phyloP scores from a whole-genome alignment of 1,284 basidiomycete species.

The Heliocybe sulcata region DNA sequence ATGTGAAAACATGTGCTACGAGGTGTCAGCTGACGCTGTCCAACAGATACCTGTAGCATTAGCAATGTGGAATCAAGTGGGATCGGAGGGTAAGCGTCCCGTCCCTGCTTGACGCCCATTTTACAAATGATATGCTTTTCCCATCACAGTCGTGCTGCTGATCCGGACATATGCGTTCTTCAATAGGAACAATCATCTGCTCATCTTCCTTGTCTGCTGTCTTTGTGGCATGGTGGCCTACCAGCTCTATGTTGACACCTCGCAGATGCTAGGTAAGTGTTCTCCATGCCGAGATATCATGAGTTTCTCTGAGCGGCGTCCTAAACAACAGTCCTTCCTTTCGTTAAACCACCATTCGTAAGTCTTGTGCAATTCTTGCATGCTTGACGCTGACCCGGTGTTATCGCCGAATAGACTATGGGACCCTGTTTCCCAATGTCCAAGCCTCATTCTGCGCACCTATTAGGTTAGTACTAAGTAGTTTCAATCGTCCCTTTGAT shows the following conservation, averaged over 20 bases:
- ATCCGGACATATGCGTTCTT: constrained; percentile 81
- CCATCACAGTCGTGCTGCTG: constrained; percentile 52
- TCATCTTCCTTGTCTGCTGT: constrained; percentile 51
- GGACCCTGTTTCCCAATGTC: constrained; percentile 74
- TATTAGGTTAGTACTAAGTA: constrained; percentile 48
- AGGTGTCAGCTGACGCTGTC: not conserved
- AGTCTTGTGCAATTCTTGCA: constrained; percentile 14
- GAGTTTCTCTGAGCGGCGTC: not conserved
- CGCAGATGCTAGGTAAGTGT: constrained; percentile 60
- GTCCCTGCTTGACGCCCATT: constrained; percentile 5
- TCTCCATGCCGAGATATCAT: constrained; percentile 17
- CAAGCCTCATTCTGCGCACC: constrained; percentile 69
- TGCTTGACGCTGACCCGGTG: not conserved
- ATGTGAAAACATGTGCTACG: not conserved
- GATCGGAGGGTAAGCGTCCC: constrained; percentile 53
- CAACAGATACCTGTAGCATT: constrained; percentile 64
- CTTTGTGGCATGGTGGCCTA: constrained; percentile 67
- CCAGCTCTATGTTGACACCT: constrained; percentile 69
- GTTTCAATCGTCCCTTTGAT: constrained; percentile 4
- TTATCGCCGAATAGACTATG: constrained; percentile 23
- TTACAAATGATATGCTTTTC: not conserved
- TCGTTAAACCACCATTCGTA: constrained; percentile 55
- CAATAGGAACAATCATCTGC: constrained; percentile 62
- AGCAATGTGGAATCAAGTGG: constrained; percentile 81
- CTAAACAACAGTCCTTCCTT: constrained; percentile 49